phyloP scores from a whole-genome alignment of 1,139 yeast genomes.

The Hyphopichia khmerensis region DNA sequence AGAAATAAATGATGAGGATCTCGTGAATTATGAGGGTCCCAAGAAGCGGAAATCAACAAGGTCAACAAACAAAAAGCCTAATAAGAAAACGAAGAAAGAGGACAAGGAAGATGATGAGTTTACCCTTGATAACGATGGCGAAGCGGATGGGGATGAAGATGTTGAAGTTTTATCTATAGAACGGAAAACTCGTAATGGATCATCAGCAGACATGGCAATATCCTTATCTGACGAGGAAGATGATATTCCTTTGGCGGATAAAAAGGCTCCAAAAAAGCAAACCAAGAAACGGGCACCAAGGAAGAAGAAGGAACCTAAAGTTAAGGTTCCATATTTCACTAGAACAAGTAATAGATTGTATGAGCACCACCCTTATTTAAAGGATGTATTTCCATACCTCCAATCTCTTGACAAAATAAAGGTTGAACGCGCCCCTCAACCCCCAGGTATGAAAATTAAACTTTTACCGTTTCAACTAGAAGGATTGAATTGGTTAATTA shows the following conservation, averaged over 20 bases:
- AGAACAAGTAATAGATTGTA: slow-evolving; percentile 64
- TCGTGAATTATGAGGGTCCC: slow-evolving; percentile 12
- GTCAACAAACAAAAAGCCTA: slow-evolving; percentile 9
- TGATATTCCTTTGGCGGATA: slow-evolving; percentile 24
- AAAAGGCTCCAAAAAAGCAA: slow-evolving; percentile 12
- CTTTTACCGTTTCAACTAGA: slow-evolving; percentile 89
- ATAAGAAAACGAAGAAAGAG: slow-evolving; percentile 11
- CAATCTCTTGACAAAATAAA: slow-evolving; percentile 47
- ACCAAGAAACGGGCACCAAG: slow-evolving; percentile 14
- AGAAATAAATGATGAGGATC: slow-evolving; percentile 17
- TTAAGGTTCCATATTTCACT: slow-evolving; percentile 66
- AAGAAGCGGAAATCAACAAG: slow-evolving; percentile 14
- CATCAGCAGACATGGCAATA: slow-evolving; percentile 22
- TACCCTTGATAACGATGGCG: slow-evolving; percentile 12
- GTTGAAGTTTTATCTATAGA: slow-evolving; percentile 23
- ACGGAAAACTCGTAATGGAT: slow-evolving; percentile 15
- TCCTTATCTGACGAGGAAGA: slow-evolving; percentile 26
- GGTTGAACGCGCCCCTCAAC: slow-evolving; percentile 69
- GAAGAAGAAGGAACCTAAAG: slow-evolving; percentile 43
- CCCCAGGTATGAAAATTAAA: slow-evolving; percentile 70
- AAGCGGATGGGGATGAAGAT: slow-evolving; percentile 21
- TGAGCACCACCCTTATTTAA: slow-evolving; percentile 75
- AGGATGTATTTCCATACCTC: slow-evolving; percentile 67
- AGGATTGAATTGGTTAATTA: slow-evolving; percentile 84
- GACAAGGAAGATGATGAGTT: slow-evolving; percentile 16